Evolutionary conservation across 2,329 filamentous ascomycete genomes (phyloP).

Genomic region (Neopestalotiopsis clavispora): DNA sequence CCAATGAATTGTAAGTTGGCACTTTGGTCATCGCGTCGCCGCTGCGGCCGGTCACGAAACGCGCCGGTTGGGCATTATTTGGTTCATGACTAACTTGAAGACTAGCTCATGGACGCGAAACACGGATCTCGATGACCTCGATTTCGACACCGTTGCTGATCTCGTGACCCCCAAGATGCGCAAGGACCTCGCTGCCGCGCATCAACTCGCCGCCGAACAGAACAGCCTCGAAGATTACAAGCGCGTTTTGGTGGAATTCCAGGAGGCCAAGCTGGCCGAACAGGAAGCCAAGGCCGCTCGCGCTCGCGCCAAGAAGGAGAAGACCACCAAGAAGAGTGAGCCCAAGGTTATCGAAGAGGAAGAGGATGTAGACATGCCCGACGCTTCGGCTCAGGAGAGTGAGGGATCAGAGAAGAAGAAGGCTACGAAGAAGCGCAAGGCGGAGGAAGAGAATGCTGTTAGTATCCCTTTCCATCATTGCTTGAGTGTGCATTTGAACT

Average conservation of each 20-base stretch:
- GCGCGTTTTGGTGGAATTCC: slow-evolving; percentile 72
- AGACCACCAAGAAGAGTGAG: slow-evolving; percentile 44
- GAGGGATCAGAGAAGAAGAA: slow-evolving; percentile 49
- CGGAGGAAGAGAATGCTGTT: slow-evolving; percentile 76
- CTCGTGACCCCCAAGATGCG: slow-evolving; percentile 77
- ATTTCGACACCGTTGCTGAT: slow-evolving; percentile 72
- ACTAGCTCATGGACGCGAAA: slow-evolving; percentile 89
- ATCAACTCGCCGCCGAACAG: slow-evolving; percentile 77
- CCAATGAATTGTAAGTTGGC: slow-evolving; percentile 91
- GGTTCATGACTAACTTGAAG: slow-evolving; percentile 17
- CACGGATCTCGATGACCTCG: slow-evolving; percentile 78
- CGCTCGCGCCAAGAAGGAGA: slow-evolving; percentile 27
- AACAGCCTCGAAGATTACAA: slow-evolving; percentile 86
- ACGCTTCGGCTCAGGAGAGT: slow-evolving; percentile 55
- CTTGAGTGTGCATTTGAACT: not conserved
- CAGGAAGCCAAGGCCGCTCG: slow-evolving; percentile 46
- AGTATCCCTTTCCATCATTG: slow-evolving; percentile 30
- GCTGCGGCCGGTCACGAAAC: slow-evolving; percentile 59
- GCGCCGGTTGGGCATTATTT: not conserved
- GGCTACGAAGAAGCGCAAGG: slow-evolving; percentile 82
- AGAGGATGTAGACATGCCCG: slow-evolving; percentile 66
- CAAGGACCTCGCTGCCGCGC: slow-evolving; percentile 80
- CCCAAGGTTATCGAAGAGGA: slow-evolving; percentile 52
- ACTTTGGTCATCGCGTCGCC: slow-evolving; percentile 78
- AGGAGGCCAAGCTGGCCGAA: slow-evolving; percentile 67